Evolutionary conservation across 2,329 filamentous ascomycete genomes (phyloP).

Genomic region (Zymoseptoria passerinii): DNA sequence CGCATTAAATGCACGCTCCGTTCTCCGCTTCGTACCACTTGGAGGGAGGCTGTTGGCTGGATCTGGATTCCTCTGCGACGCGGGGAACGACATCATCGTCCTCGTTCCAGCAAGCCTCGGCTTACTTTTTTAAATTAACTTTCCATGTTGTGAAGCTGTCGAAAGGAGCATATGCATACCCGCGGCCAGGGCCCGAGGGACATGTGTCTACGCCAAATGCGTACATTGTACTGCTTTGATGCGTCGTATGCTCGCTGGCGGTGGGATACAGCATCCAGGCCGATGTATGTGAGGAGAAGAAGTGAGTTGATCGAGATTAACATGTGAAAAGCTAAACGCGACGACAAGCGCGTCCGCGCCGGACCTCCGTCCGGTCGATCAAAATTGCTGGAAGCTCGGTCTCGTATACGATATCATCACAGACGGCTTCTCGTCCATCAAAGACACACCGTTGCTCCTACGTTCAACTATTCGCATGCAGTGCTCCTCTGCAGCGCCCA

Average conservation of each 20-base stretch:
- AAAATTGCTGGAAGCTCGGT: background rate
- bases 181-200: too few relatives aligned
- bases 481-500: conserved; percentile 3
- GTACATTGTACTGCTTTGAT: background rate
- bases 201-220: too few relatives aligned
- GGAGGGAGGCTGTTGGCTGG: background rate
- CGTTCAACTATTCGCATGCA: conserved; percentile 5
- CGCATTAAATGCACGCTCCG: background rate
- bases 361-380: background rate
- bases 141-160: background rate
- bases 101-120: background rate
- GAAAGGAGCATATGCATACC: too few relatives aligned
- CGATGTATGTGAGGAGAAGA: too few relatives aligned
- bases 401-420: background rate
- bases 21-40: background rate
- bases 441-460: background rate
- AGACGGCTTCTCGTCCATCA: background rate
- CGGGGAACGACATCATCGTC: background rate
- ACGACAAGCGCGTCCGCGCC: too few relatives aligned
- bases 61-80: background rate
- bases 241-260: background rate
- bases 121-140: background rate
- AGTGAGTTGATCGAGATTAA: background rate
- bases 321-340: too few relatives aligned
- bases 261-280: too few relatives aligned